These are phyloP conservation scores for Mycena latifolia DNA, from an alignment of 768 basidiomycete species.

Conservation along the genomic window DNA sequence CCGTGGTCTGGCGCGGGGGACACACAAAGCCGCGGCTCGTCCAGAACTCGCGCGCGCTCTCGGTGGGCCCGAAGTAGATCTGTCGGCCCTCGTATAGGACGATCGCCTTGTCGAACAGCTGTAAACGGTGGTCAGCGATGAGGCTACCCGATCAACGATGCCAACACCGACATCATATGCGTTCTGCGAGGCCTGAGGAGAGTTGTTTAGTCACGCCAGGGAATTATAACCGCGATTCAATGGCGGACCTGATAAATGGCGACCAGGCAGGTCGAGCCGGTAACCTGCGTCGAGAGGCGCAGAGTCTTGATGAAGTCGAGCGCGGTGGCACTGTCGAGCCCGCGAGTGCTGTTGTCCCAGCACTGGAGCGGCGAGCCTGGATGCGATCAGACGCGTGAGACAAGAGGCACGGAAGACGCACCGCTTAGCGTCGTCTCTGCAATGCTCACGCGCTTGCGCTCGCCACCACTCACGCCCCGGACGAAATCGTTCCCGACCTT, in stretches of 20 bases:
- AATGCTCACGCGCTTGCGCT: constrained; percentile 73
- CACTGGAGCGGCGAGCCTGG: constrained; percentile 51
- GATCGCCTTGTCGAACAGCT: constrained; percentile 58
- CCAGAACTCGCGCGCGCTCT: constrained; percentile 58
- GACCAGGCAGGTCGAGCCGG: constrained; percentile 54
- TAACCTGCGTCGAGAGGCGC: constrained; percentile 54
- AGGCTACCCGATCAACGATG: neutral
- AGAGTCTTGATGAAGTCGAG: constrained; percentile 61
- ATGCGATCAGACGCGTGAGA: neutral
- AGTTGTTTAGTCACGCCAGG: neutral
- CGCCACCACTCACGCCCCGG: constrained; percentile 66
- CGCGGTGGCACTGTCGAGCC: constrained; percentile 47
- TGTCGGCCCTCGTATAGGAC: constrained; percentile 61
- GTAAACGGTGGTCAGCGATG: neutral
- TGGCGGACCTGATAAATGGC: constrained; percentile 54
- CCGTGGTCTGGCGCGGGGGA: constrained; percentile 57
- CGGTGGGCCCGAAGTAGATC: constrained; percentile 60
- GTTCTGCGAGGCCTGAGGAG: constrained; percentile 45
- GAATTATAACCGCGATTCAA: neutral
- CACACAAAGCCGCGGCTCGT: constrained; percentile 59
- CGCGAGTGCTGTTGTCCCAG: constrained; percentile 60
- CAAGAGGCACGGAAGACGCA: constrained; percentile 31
- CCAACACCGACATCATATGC: constrained; percentile 49
- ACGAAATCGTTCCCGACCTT: constrained; percentile 73
- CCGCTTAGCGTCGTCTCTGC: constrained; percentile 60